Conservation (phyloP, 192 early-diverging fungal species). For the Linnemannia hyalina region DNA sequence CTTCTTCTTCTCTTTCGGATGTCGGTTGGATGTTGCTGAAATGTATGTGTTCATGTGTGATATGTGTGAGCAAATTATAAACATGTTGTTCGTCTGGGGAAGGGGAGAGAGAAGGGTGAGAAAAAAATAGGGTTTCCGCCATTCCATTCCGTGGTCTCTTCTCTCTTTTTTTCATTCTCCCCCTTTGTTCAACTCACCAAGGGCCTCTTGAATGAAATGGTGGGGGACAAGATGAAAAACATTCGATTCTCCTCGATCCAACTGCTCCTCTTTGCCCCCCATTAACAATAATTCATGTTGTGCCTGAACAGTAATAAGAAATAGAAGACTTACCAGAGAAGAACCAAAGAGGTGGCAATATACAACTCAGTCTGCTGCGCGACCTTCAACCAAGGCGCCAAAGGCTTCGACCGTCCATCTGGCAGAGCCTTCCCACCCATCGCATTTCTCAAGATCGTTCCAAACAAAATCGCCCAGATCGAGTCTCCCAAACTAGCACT, state of each 20-base stretch:
- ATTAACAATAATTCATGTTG: not conserved
- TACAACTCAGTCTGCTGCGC: constrained; percentile 65
- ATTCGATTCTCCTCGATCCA: not conserved
- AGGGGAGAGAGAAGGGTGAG: not conserved
- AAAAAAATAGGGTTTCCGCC: not conserved
- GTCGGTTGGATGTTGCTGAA: not conserved
- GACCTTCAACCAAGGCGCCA: constrained; percentile 60
- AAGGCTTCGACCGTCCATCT: constrained; percentile 23
- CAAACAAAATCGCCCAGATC: constrained; percentile 65
- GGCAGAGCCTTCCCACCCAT: constrained; percentile 18
- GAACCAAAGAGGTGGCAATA: constrained; percentile 61
- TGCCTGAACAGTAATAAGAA: not conserved
- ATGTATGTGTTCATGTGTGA: too few relatives aligned
- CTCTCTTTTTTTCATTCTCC: not conserved
- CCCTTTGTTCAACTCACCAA: not conserved
- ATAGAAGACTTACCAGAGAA: constrained; percentile 41
- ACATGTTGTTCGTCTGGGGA: constrained; percentile 8
- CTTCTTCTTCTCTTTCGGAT: not conserved
- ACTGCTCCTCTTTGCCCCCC: not conserved
- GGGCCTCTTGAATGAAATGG: not conserved
- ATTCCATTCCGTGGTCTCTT: not conserved
- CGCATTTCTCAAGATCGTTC: constrained; percentile 51
- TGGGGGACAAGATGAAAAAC: not conserved
- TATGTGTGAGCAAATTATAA: not conserved
- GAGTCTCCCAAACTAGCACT: constrained; percentile 59